Percentiles rank a stretch among this genome's conserved stretches.
Conservation (phyloP, 345 rosid species). For the Gossypium arboreum region DNA sequence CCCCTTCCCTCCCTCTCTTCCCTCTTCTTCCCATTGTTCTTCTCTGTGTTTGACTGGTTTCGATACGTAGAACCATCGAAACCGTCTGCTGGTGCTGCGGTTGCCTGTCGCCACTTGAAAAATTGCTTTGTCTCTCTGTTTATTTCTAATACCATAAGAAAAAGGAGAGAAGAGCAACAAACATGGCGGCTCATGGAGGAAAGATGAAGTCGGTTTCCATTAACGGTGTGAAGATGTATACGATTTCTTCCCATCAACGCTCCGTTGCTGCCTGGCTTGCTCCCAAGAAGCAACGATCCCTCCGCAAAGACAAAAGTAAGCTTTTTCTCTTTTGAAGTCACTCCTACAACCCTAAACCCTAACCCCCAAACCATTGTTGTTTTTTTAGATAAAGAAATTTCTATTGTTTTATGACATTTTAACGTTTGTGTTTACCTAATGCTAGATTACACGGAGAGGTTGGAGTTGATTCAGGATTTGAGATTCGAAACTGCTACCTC, state of each 20-base stretch:
- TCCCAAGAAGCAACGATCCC: conserved; percentile 74
- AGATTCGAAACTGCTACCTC: conserved; percentile 79
- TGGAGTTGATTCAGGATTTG: conserved; percentile 74
- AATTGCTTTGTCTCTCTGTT: not conserved
- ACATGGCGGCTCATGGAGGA: conserved; percentile 61
- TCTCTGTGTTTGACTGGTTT: not conserved
- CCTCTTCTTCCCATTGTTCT: not conserved
- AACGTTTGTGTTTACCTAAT: conserved; percentile 5
- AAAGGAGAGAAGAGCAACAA: not conserved
- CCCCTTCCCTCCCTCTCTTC: not conserved
- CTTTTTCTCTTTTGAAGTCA: not conserved
- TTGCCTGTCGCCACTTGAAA: not conserved
- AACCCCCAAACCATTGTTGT: not conserved
- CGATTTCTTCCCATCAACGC: conserved; percentile 56
- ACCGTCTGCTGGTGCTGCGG: not conserved
- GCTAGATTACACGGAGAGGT: conserved; percentile 40
- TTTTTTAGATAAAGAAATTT: not conserved
- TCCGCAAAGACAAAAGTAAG: conserved; percentile 64
- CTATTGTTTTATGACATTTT: not conserved
- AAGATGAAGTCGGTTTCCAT: conserved; percentile 71
- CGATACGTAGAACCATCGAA: too few relatives aligned
- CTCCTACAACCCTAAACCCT: not conserved
- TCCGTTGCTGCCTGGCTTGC: conserved; percentile 64
- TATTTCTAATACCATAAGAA: not conserved
- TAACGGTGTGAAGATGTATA: conserved; percentile 76